Base-by-base conservation (phyloP, 306 rosid genomes). In the Acacia melanoxylon region DNA sequence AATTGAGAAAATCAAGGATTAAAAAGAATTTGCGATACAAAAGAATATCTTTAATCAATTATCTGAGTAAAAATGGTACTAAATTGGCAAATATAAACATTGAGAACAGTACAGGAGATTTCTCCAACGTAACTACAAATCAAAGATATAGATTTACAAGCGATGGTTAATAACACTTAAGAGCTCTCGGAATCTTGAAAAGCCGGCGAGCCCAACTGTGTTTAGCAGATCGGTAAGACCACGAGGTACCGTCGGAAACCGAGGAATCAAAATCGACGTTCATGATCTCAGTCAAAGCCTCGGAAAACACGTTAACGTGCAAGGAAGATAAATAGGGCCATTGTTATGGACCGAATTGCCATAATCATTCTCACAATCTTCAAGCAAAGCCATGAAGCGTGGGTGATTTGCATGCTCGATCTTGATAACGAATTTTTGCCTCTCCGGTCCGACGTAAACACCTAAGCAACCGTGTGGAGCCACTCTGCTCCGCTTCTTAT, bases 261-360 rank as follows among this genome's bases (percentile, higher is more conserved):
- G 77, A 82, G 27, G 68, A 35, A 8, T 8, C 2, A n/a, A 25
- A 48, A 35, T 78, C 49, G 20, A 27, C 1, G 2, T 7, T 51
- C 8, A 31, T 49, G 58, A 84, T 84, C 80, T 81, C 80, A 2
- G 14, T 83, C 67, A 92, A 66, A 4, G 87, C 90, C 24, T 87
- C 58, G 52, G 35, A 77, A 77, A 94, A 94, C 16, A 90, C 79
- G 31, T 81, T 88, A 27, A 89, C 95, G 0, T 74, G 17, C 97
- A 94, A 51, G 94, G 97, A 62, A 94, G 89, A 78, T 87, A 86
- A 6, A 91, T 66, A 0, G 98, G 99, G 5, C 99, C 95, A 15
- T 91, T 81, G 22, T 87, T 83, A 22, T 48, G 65, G 27, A 83
- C 84, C 0, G 61, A 54, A 8, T 54, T 20, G 25, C 97, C 98